These are phyloP conservation scores for Sporothrix brunneoviolacea DNA, from an alignment of 2,329 filamentous ascomycete genomes.

Conservation along the genomic window DNA sequence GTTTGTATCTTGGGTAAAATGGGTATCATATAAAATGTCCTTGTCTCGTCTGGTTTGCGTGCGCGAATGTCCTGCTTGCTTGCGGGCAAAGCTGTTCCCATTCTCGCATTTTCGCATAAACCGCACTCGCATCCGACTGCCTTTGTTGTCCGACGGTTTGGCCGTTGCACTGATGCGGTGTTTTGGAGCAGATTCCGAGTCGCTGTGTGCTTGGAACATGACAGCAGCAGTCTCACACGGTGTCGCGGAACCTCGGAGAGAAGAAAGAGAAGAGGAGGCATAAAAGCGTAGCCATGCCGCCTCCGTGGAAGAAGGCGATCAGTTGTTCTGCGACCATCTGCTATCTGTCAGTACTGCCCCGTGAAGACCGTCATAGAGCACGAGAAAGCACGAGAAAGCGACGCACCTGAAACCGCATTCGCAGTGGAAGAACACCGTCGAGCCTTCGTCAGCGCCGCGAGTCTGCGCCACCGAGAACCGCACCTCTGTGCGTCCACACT, in stretches of 20 bases:
- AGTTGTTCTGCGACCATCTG: slow-evolving; percentile 57
- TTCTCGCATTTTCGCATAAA: too few species aligned
- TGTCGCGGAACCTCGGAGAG: background rate
- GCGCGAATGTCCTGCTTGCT: too few species aligned
- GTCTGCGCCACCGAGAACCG: slow-evolving; percentile 80
- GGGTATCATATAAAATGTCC: slow-evolving; percentile 9
- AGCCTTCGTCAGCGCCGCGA: slow-evolving; percentile 89
- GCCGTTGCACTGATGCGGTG: too few species aligned
- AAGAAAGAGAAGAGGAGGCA: background rate
- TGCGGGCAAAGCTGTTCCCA: too few species aligned
- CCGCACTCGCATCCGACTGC: too few species aligned
- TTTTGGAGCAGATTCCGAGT: too few species aligned
- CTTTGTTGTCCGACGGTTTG: too few species aligned
- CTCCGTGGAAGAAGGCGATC: slow-evolving; percentile 15
- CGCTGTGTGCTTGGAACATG: too few species aligned
- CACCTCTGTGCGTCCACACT: slow-evolving; percentile 77
- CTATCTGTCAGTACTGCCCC: too few species aligned
- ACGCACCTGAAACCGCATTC: slow-evolving; percentile 77
- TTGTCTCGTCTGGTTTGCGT: too few species aligned
- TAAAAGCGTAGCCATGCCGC: background rate
- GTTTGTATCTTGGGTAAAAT: slow-evolving; percentile 1
- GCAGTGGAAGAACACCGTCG: slow-evolving; percentile 84
- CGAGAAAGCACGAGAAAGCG: too few species aligned
- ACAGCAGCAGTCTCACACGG: background rate
- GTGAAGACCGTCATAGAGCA: too few species aligned